Conservation (phyloP, 129 eudicot species). For the Arctium minus region DNA sequence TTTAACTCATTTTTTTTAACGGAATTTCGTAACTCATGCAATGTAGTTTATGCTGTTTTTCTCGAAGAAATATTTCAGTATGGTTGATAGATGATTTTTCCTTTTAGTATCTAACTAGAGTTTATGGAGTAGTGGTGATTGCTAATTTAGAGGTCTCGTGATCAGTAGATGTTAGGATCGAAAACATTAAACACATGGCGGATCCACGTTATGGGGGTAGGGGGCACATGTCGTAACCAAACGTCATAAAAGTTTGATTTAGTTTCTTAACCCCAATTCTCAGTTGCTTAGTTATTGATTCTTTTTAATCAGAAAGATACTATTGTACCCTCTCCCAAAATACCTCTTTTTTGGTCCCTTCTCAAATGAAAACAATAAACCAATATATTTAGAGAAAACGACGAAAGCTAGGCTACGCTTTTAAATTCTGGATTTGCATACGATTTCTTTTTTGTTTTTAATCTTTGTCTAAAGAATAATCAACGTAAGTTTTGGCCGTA, state of each 20-base stretch:
- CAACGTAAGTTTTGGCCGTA: not conserved
- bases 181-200: no score
- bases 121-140: not conserved
- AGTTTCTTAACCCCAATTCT: no score
- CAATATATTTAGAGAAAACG: no score
- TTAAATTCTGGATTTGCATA: not conserved
- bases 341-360: no score
- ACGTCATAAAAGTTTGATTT: no score
- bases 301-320: not conserved
- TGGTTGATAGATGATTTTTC: not conserved
- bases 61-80: not conserved
- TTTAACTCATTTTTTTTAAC: no score
- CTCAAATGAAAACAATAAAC: not conserved
- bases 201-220: no score
- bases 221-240: no score
- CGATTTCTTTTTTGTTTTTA: not conserved
- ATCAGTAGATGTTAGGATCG: not conserved
- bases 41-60: constrained; percentile 5
- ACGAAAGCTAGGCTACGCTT: not conserved
- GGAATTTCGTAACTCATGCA: constrained; percentile 6
- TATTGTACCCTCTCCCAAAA: no score
- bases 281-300: no score
- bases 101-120: not conserved
- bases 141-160: not conserved
- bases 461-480: not conserved